These are phyloP conservation scores for Cladobotryum mycophilum DNA, from an alignment of 2,329 filamentous ascomycete genomes.

Conservation along the genomic window DNA sequence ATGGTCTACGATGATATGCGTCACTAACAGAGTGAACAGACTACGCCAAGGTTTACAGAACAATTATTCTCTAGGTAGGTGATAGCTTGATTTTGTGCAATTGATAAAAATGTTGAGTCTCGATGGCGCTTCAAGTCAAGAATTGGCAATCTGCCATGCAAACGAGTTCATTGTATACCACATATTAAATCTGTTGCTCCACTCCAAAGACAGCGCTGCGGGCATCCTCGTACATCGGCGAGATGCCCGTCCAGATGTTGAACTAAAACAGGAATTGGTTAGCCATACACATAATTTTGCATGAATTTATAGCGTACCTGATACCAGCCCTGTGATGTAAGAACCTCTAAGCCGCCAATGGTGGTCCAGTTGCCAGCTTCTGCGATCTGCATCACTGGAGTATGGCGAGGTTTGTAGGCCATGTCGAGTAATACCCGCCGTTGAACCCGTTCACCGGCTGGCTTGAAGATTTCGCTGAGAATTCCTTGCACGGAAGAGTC, in stretches of 20 bases:
- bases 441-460: conserved; percentile 22
- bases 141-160: no score
- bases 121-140: no score
- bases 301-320: conserved; percentile 54
- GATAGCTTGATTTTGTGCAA: no score
- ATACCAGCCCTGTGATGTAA: conserved; percentile 83
- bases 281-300: conserved; percentile 10
- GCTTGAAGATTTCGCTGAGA: conserved; percentile 45
- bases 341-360: conserved; percentile 80
- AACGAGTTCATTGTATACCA: no score
- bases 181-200: background rate
- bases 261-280: conserved; percentile 44
- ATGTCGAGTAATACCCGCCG: conserved; percentile 75
- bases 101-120: no score
- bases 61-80: no score
- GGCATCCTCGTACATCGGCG: conserved; percentile 64
- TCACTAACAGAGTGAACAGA: no score
- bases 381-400: conserved; percentile 78
- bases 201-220: conserved; percentile 50
- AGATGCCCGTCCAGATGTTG: conserved; percentile 78
- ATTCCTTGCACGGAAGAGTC: conserved; percentile 63
- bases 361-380: conserved; percentile 68
- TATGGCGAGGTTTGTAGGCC: conserved; percentile 87
- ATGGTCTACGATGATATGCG: no score
- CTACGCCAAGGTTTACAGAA: no score